phyloP scores from a whole-genome alignment of 2,329 filamentous ascomycete genomes.

The Fusarium sterilihyphosum region DNA sequence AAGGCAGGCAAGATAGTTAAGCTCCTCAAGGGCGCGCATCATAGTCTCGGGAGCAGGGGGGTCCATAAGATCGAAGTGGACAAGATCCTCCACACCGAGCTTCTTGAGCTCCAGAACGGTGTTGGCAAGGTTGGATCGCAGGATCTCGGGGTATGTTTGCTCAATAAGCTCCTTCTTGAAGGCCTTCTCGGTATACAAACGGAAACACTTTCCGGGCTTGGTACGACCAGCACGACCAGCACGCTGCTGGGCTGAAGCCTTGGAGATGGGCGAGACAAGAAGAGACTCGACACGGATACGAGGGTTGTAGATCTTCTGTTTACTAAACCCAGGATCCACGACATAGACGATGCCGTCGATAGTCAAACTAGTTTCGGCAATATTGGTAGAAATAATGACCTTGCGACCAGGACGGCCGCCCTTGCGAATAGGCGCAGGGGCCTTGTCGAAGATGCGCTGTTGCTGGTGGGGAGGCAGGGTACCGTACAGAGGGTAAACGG shows the following conservation, averaged over 20 bases:
- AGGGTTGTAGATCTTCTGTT: constrained; percentile 99
- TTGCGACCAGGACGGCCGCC: constrained; percentile 92
- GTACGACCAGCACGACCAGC: constrained; percentile 99
- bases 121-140: constrained; percentile 92
- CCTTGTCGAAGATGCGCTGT: constrained; percentile 92
- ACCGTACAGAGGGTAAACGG: constrained; percentile 93
- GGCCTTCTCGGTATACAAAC: constrained; percentile 91
- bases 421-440: constrained; percentile 75
- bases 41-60: constrained; percentile 97
- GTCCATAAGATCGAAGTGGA: constrained; percentile 99
- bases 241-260: constrained; percentile 95
- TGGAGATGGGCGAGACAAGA: constrained; percentile 97
- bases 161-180: constrained; percentile 99
- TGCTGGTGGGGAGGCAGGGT: constrained; percentile 92
- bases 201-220: constrained; percentile 96
- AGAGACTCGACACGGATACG: constrained; percentile 96
- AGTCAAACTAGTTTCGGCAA: constrained; percentile 95
- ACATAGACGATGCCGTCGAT: constrained; percentile 99
- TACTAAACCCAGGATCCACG: constrained; percentile 98
- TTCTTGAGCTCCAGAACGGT: constrained; percentile 98
- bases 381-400: constrained; percentile 94
- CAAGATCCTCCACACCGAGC: constrained; percentile 91
- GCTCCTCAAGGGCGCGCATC: constrained; percentile 96
- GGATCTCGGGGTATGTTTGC: constrained; percentile 95
- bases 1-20: constrained; percentile 96